Evolutionary conservation across 331 rosid genomes (phyloP).

Genomic region (Acacia pycnantha): DNA sequence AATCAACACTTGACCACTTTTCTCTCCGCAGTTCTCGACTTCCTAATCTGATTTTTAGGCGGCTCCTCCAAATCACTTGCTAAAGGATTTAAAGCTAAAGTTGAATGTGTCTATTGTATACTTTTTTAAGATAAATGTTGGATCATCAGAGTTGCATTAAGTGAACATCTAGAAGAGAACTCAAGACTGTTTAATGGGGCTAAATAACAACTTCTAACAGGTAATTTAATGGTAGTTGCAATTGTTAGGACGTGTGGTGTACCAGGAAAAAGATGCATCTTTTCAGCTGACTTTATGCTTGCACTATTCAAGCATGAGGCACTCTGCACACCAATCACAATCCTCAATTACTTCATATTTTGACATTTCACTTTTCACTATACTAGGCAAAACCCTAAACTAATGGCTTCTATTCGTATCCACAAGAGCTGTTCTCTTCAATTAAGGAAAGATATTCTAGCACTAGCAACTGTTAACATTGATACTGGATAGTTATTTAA

Average conservation of each 20-base stretch:
- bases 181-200: neutral
- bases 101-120: neutral
- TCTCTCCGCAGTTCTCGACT: neutral
- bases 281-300: neutral
- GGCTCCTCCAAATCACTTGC: neutral
- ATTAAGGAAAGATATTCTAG: neutral
- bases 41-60: neutral
- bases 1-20: no score
- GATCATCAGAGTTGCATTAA: no score
- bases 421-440: neutral
- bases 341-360: neutral
- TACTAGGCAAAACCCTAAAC: neutral
- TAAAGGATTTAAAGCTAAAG: neutral
- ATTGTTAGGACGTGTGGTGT: neutral
- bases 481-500: neutral
- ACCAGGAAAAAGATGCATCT: neutral
- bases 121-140: no score
- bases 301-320: neutral
- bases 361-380: neutral
- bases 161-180: neutral
- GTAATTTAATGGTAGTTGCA: neutral
- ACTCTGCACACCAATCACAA: neutral
- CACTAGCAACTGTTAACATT: neutral
- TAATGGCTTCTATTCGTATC: neutral
- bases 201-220: neutral